These are phyloP conservation scores for Litsea cubeba DNA, from an alignment of 164 flowering plant genomes.

Conservation along the genomic window DNA sequence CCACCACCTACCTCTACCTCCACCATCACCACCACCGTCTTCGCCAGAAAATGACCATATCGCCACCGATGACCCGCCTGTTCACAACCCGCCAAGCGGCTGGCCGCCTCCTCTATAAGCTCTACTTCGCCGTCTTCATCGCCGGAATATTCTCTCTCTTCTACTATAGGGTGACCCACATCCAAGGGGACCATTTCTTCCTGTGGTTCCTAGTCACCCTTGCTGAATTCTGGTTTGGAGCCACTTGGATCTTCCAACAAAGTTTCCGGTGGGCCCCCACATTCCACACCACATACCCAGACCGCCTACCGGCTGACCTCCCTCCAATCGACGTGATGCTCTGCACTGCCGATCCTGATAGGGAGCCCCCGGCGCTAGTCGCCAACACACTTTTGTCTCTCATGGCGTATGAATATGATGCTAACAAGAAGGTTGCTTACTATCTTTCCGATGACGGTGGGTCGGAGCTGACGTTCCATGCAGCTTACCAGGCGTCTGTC, in stretches of 20 bases:
- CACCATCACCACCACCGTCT: neutral
- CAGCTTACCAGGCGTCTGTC: conserved; percentile 18
- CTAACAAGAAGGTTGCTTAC: conserved; percentile 19
- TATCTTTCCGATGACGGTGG: conserved; percentile 30
- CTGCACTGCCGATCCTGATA: conserved; percentile 27
- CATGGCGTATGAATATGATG: conserved; percentile 27
- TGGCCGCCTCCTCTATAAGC: conserved; percentile 23
- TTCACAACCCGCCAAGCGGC: conserved; percentile 16
- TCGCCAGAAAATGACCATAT: neutral
- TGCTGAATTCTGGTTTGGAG: conserved; percentile 26
- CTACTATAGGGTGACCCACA: conserved; percentile 22
- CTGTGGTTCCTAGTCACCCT: conserved; percentile 19
- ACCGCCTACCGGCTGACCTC: conserved; percentile 15
- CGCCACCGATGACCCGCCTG: conserved; percentile 7
- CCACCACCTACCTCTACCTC: no score
- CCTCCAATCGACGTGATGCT: conserved; percentile 24
- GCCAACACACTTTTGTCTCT: conserved; percentile 25
- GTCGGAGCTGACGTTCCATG: conserved; percentile 28
- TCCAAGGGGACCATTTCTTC: conserved; percentile 6
- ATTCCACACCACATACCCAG: conserved; percentile 14
- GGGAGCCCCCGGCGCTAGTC: conserved; percentile 26
- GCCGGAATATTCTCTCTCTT: conserved; percentile 18
- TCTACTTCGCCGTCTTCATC: conserved; percentile 20
- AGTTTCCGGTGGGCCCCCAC: conserved; percentile 35
- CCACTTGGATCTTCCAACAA: conserved; percentile 26